Evolutionary conservation across 164 flowering plant species (phyloP).

Genomic region (Annona cherimola): DNA sequence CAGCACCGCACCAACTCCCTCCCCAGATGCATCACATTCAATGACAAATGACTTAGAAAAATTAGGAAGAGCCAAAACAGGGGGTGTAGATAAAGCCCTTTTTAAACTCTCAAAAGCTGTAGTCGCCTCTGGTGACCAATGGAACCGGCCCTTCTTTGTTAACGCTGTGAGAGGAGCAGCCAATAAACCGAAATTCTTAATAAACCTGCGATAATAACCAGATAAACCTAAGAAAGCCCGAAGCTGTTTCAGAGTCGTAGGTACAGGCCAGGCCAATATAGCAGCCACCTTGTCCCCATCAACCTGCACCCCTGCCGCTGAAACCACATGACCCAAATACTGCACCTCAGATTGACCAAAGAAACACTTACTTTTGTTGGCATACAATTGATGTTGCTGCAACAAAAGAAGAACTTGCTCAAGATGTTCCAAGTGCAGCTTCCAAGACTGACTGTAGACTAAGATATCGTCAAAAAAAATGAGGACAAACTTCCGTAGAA

Average conservation of each 20-base stretch:
- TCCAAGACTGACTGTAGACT: not conserved
- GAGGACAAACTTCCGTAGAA: constrained; percentile 3
- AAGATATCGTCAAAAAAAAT: constrained; percentile 7
- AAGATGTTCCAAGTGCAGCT: constrained; percentile 5
- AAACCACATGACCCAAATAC: constrained; percentile 16
- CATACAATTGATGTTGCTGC: constrained; percentile 4
- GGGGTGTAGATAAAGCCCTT: not conserved
- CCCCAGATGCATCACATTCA: no score
- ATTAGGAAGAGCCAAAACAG: not conserved
- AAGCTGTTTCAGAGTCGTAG: not conserved
- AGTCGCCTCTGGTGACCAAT: not conserved
- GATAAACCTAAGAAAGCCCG: constrained; percentile 10
- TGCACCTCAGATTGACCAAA: constrained; percentile 4
- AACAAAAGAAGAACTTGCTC: not conserved
- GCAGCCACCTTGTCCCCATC: not conserved
- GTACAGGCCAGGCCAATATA: constrained; percentile 8
- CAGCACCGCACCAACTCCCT: not conserved
- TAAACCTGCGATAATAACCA: constrained; percentile 14
- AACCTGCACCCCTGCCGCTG: not conserved
- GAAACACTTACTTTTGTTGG: constrained; percentile 6
- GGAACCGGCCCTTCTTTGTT: constrained; percentile 1
- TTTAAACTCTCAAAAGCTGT: constrained; percentile 5
- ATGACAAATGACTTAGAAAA: no score
- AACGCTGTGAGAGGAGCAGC: constrained; percentile 5
- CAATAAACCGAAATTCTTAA: not conserved